Percentiles rank a stretch among this genome's conserved stretches.
phyloP scores from a whole-genome alignment of 805 yeast genomes.

The Clavispora santaluciae region DNA sequence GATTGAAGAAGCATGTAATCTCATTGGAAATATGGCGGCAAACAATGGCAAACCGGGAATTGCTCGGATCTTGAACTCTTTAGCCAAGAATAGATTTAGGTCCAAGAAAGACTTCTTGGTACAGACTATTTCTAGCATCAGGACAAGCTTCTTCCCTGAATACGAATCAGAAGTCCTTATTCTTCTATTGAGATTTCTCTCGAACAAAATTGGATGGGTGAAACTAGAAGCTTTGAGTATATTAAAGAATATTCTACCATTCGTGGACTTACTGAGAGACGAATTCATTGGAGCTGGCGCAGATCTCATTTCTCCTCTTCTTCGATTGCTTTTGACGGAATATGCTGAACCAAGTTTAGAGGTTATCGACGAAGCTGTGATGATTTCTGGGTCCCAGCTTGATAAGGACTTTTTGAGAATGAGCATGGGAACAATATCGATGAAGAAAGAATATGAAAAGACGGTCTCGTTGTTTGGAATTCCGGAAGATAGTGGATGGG shows the following conservation, averaged over 20 bases:
- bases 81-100: constrained; percentile 74
- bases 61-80: constrained; percentile 68
- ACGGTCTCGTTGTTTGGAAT: constrained; percentile 90
- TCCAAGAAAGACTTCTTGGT: constrained; percentile 85
- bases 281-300: constrained; percentile 92
- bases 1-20: constrained; percentile 36
- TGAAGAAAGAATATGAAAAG: constrained; percentile 75
- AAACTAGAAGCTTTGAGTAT: constrained; percentile 74
- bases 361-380: constrained; percentile 79
- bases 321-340: constrained; percentile 75
- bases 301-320: constrained; percentile 84
- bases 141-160: constrained; percentile 63
- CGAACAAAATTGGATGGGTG: constrained; percentile 76
- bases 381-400: constrained; percentile 83
- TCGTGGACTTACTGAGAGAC: constrained; percentile 68
- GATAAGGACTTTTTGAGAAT: constrained; percentile 90
- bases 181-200: constrained; percentile 69
- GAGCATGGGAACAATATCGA: constrained; percentile 78
- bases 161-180: constrained; percentile 72
- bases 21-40: constrained; percentile 57
- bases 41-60: constrained; percentile 51
- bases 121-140: constrained; percentile 72
- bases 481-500: constrained; percentile 96
- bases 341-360: constrained; percentile 85
- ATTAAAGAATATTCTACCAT: constrained; percentile 68